Evolutionary conservation across 1,284 basidiomycete species (phyloP).

Genomic region (Sporisorium graminicola): DNA sequence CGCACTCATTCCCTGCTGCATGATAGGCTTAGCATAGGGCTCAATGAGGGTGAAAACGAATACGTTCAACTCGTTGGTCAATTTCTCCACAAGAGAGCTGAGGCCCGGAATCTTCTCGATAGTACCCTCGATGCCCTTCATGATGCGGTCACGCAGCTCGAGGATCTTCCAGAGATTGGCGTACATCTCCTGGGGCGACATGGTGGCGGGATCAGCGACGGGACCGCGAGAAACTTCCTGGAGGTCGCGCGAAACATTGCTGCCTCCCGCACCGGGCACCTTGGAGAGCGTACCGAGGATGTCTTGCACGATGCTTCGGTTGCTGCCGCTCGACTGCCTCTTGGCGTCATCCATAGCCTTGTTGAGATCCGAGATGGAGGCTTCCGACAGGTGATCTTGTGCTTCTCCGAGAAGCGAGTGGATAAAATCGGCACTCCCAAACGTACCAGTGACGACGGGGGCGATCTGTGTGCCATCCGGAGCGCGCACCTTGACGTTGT

Average conservation of each 20-base stretch:
- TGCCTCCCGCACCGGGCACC: slow-evolving; percentile 67
- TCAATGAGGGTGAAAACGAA: slow-evolving; percentile 68
- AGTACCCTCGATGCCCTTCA: slow-evolving; percentile 86
- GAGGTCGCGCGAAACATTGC: slow-evolving; percentile 55
- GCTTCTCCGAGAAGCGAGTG: slow-evolving; percentile 73
- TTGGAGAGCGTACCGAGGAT: slow-evolving; percentile 73
- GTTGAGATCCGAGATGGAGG: slow-evolving; percentile 89
- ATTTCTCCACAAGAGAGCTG: slow-evolving; percentile 80
- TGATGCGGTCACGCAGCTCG: slow-evolving; percentile 82
- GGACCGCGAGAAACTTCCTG: slow-evolving; percentile 60
- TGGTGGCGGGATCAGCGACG: slow-evolving; percentile 74
- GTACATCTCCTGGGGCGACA: slow-evolving; percentile 90
- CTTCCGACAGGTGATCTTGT: slow-evolving; percentile 75
- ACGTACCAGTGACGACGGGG: slow-evolving; percentile 88
- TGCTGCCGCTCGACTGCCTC: slow-evolving; percentile 58
- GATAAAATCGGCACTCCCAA: slow-evolving; percentile 85
- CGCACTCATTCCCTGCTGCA: slow-evolving; percentile 64
- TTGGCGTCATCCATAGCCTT: slow-evolving; percentile 77
- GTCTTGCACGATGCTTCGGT: slow-evolving; percentile 61
- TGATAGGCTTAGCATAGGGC: slow-evolving; percentile 69
- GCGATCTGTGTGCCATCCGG: slow-evolving; percentile 82
- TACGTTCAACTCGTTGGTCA: slow-evolving; percentile 75
- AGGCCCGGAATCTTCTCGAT: slow-evolving; percentile 77
- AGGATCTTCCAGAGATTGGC: slow-evolving; percentile 83
- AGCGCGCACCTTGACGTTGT: slow-evolving; percentile 80